Evolutionary conservation across 2,329 filamentous ascomycete species (phyloP), one percentile per base, ranked within the genome.

Genomic region (Claviceps sp.): DNA sequence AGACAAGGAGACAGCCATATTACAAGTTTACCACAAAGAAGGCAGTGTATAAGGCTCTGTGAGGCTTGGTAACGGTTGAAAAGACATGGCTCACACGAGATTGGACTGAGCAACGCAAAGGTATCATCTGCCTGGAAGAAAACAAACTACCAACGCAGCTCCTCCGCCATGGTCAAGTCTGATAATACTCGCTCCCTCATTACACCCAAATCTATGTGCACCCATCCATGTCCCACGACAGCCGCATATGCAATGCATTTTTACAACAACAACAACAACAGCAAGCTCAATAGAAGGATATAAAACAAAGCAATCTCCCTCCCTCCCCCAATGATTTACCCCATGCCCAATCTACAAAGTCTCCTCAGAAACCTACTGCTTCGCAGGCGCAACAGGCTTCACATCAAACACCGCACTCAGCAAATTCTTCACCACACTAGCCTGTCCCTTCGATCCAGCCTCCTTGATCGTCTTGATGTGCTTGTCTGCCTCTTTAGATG

Each of bases 371-470:
- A 34, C 8, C 63, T 56, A 68, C 46, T 62, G 61, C 50, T 60
- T 55, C 48, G 56, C 44, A 6, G 73, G 73, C 14, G 75, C 59
- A 57, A 86, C 77, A 14, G 90, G 86, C 69, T 88, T 83, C 57
- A 91, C 85, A 57, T 91, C 83, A 59, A 88, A 84, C 40, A 96
- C 88, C n/a, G 87, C 88, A 58, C 80, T 78, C 59, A 97, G 78
- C 58, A 98, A 73, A 64, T 94, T 85, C 59, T 87, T 80, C 50
- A 96, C 77, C 18, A 98, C 90, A 66, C 85, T 78, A 58, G 78
- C 77, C 64, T 89, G 86, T 58, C 81, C 81, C 75, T 89, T 86
- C 69, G 85, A 79, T 56, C 90, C 91, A 37, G 88, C 82, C 52
- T 76, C 77, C 67, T 86, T 79, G 67, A 97, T 97, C 68, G 86